phyloP scores from a whole-genome alignment of 2,329 filamentous ascomycete species.

The Balansia obtecta region DNA sequence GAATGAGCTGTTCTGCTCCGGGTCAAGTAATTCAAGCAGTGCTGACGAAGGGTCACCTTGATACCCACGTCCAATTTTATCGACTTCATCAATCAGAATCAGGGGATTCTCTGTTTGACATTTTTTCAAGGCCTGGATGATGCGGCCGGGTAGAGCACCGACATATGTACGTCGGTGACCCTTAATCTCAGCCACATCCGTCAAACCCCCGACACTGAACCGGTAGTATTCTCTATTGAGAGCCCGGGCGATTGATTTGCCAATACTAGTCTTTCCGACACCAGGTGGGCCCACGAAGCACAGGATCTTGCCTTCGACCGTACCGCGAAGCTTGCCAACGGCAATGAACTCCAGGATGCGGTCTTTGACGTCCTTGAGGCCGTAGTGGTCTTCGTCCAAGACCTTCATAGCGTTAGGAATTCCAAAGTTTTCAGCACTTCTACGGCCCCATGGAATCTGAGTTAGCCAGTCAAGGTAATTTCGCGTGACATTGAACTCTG shows the following conservation, averaged over 20 bases:
- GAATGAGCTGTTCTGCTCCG: slow-evolving; percentile 95
- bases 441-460: slow-evolving; percentile 92
- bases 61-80: slow-evolving; percentile 94
- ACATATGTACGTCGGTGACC: slow-evolving; percentile 94
- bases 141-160: slow-evolving; percentile 84
- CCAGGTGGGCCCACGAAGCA: slow-evolving; percentile 96
- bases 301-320: slow-evolving; percentile 94
- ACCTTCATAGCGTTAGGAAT: slow-evolving; percentile 85
- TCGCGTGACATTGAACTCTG: slow-evolving; percentile 95
- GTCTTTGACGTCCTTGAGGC: slow-evolving; percentile 95
- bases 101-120: slow-evolving; percentile 97
- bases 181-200: slow-evolving; percentile 98
- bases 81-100: slow-evolving; percentile 91
- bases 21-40: slow-evolving; percentile 83
- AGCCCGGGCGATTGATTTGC: slow-evolving; percentile 91
- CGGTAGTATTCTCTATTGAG: slow-evolving; percentile 95
- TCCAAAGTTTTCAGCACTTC: slow-evolving; percentile 91
- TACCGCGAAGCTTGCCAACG: slow-evolving; percentile 90
- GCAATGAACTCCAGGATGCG: slow-evolving; percentile 97
- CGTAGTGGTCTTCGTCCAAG: slow-evolving; percentile 92
- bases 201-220: slow-evolving; percentile 93
- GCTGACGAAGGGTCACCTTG: slow-evolving; percentile 95
- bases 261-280: slow-evolving; percentile 97
- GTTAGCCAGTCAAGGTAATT: slow-evolving; percentile 99
- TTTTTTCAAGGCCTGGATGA: slow-evolving; percentile 97